A percentile compares a stretch with the other conserved stretches of the same genome.
Evolutionary conservation across 1,284 basidiomycete genomes (phyloP).

Genomic region (Boletellus deceptivus): DNA sequence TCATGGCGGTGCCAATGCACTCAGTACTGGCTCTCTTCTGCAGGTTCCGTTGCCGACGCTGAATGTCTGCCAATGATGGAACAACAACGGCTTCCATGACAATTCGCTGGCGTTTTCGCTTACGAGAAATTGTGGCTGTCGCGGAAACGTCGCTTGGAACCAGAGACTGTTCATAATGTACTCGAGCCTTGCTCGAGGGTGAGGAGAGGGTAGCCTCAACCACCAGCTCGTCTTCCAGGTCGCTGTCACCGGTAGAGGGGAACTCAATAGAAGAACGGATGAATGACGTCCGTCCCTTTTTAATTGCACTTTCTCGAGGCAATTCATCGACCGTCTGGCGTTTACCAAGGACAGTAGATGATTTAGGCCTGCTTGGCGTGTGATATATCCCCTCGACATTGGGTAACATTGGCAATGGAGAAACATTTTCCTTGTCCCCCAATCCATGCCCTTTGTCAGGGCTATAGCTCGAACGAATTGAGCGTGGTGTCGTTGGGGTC

Average conservation of each 20-base stretch:
- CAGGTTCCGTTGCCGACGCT: slow-evolving; percentile 16
- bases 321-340: slow-evolving; percentile 33
- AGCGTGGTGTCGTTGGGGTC: slow-evolving; percentile 30
- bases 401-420: slow-evolving; percentile 34
- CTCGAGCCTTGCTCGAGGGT: slow-evolving; percentile 16
- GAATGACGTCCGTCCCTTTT: slow-evolving; percentile 34
- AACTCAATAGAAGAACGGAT: slow-evolving; percentile 31
- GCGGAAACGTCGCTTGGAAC: slow-evolving; percentile 5
- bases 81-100: slow-evolving; percentile 58
- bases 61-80: slow-evolving; percentile 37
- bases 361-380: slow-evolving; percentile 21
- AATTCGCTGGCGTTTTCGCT: slow-evolving; percentile 47
- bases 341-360: slow-evolving; percentile 40
- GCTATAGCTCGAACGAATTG: slow-evolving; percentile 18
- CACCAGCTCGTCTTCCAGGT: slow-evolving; percentile 30
- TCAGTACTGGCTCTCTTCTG: slow-evolving; percentile 26
- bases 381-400: slow-evolving; percentile 37
- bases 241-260: slow-evolving; percentile 17
- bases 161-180: neutral
- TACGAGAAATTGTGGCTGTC: slow-evolving; percentile 14
- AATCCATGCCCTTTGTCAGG: slow-evolving; percentile 30
- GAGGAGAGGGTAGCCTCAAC: slow-evolving; percentile 27
- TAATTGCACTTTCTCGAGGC: slow-evolving; percentile 30
- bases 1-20: neutral
- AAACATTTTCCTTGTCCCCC: slow-evolving; percentile 48